phyloP scores from a whole-genome alignment of 2,329 filamentous ascomycete genomes.

The Beauveria scarabaeidicola region DNA sequence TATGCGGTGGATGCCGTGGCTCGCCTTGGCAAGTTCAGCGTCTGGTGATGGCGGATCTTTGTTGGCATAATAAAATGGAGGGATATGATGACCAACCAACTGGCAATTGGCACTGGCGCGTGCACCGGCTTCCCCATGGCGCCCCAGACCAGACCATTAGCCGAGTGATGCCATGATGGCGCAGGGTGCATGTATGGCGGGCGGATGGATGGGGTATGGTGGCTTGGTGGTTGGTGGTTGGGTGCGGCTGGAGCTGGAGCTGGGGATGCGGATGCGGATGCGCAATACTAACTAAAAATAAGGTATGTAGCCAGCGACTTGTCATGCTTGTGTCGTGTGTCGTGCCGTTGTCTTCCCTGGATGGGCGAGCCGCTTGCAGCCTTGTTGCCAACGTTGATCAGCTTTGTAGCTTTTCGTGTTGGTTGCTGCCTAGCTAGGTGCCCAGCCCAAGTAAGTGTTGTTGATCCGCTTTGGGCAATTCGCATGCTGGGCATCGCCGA shows the following conservation, averaged over 20 bases:
- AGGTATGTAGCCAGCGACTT: too few relatives aligned
- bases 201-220: not conserved
- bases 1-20: too few relatives aligned
- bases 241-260: not conserved
- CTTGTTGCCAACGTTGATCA: not conserved
- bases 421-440: too few relatives aligned
- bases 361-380: not conserved
- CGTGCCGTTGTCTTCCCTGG: not conserved
- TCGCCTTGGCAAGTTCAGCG: not conserved
- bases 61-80: too few relatives aligned
- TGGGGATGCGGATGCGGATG: too few relatives aligned
- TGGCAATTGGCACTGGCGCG: not conserved
- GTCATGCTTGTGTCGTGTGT: too few relatives aligned
- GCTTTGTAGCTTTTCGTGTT: not conserved
- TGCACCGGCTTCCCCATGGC: not conserved
- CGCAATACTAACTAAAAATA: too few relatives aligned
- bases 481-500: not conserved
- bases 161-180: conserved; percentile 6
- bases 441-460: not conserved
- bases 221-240: not conserved
- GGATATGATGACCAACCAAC: not conserved
- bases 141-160: not conserved
- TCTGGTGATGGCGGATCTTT: not conserved
- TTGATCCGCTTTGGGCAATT: not conserved
- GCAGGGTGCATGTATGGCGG: not conserved